Percentiles rank a stretch among this genome's conserved stretches.
These are phyloP conservation scores for Ceratocystis lukuohia DNA, from an alignment of 2,329 filamentous ascomycete species.

Conservation along the genomic window DNA sequence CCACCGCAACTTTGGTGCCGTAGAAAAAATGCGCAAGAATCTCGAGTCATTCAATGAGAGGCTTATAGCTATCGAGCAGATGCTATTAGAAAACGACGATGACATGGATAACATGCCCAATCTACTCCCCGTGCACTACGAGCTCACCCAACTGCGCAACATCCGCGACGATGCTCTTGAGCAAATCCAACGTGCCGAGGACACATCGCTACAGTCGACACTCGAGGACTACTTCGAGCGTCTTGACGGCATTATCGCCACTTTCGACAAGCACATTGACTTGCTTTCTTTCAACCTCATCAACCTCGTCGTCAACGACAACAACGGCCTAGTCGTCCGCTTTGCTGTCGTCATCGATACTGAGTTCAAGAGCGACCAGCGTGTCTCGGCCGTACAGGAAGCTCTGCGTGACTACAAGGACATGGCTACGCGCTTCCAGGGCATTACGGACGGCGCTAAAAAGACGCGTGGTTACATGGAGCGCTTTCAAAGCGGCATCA, in stretches of 20 bases:
- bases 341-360: constrained; percentile 86
- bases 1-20: constrained; percentile 88
- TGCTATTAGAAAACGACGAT: constrained; percentile 71
- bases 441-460: constrained; percentile 85
- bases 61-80: constrained; percentile 58
- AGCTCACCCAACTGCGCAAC: constrained; percentile 79
- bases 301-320: constrained; percentile 70
- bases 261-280: constrained; percentile 92
- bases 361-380: constrained; percentile 91
- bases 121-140: constrained; percentile 77
- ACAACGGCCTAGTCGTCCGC: constrained; percentile 78
- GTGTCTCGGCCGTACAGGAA: constrained; percentile 80
- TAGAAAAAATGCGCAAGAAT: constrained; percentile 83
- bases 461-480: constrained; percentile 92
- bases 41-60: constrained; percentile 77
- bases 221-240: constrained; percentile 80
- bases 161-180: constrained; percentile 94
- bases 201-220: constrained; percentile 62
- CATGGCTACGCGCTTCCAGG: constrained; percentile 83
- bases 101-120: constrained; percentile 87
- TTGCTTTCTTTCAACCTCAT: constrained; percentile 82
- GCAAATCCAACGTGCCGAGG: constrained; percentile 70
- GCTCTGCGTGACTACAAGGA: constrained; percentile 93
- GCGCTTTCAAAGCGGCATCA: constrained; percentile 75
- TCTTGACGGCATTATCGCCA: constrained; percentile 75